Evolutionary conservation across 768 basidiomycete genomes (phyloP), one percentile per base, ranked within the genome.

Genomic region (Hydnum rufescens): DNA sequence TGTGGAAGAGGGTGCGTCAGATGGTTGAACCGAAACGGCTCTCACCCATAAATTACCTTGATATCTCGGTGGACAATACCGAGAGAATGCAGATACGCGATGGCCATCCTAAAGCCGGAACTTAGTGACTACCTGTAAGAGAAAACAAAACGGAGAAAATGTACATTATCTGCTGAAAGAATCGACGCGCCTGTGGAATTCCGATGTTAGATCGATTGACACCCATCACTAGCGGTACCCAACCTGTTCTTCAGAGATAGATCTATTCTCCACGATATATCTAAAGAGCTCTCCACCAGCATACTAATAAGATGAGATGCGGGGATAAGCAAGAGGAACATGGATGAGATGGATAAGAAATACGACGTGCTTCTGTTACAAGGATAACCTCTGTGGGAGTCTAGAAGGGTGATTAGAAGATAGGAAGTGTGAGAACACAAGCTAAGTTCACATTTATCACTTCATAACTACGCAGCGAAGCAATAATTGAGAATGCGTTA

Each of bases 51-150:
- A 16, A 13, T 13, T 13, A 47, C 44, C 44, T 99, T 99, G 49
- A 99, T 71, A 66, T 99, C 95, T 36, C 95, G 81, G 67, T 97
- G 95, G 0, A 96, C 93, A 63, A 99, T 96, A 69, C 90, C 89
- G 63, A 93, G 77, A 51, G 81, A 74, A 68, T 99, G 95, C 57
- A 85, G 88, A 68, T 95, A 95, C 63, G 96, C 90, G 64, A 99
- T 87, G 2, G 92, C 95, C 16, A 85, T 85, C 57, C 44, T 47
- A 28, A 28, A 16, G 26, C 22, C 22, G 36, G 36, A 39, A 13
- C 36, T 39, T 13, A 47, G 44, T 25, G 13, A 47, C 8, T 39
- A 8, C 8, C 19, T 47, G 44, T 13, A 8, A 13, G 44, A 47
- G 44, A 47, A 47, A 8, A 16, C 13, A 47, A 13, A 25, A 47